Evolutionary conservation across 176 grass and related monocot species (phyloP), one percentile per base, ranked within the genome.

Genomic region (Carex pumila): DNA sequence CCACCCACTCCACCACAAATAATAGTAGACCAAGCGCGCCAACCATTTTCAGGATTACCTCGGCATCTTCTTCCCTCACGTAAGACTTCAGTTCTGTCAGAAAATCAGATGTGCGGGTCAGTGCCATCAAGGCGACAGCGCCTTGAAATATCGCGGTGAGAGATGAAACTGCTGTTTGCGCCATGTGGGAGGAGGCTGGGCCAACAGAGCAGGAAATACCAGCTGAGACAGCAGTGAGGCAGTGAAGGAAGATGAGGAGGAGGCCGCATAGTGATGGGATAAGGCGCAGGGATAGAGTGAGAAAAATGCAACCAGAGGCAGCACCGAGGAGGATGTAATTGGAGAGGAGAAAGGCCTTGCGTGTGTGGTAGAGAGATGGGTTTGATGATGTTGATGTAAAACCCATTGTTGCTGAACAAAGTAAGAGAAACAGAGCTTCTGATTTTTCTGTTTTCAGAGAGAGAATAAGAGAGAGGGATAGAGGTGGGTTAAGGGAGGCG

Each of bases 81-180:
- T 97, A 94, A 57, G 91, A 97, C 71, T 90, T 90, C 43, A 97
- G 82, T 90, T 94, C 94, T 59, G 85, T 32, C 62, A 97, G 89
- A 83, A 96, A 96, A 84, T 91, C 94, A 39, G 91, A 65, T 34
- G 94, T 93, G 75, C 89, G 94, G 3, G 94, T 96, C 85, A 96
- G 89, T 0, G 94, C 91, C 59, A 96, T 85, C 4, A 96, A 87
- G 21, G 94, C 87, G 63, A 96, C 81, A 59, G 91, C 94, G 11
- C 89, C 93, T 79, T 98, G 95, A 88, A 95, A 98, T 87, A 98
- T 98, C 71, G 95, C 95, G 12, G 95, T 88, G 91, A 98, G 92
- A 6, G 89, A 87, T 19, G 97, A 87, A 0, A 93, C 90, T 0
- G 86, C 90, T 1, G 89, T 92, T 85, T 99, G 97, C 1, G 91